A percentile compares a stretch with the other conserved stretches of the same genome.
These are phyloP conservation scores for Sequoia sempervirens DNA, from an alignment of 75 land plant species.

Conservation along the genomic window DNA sequence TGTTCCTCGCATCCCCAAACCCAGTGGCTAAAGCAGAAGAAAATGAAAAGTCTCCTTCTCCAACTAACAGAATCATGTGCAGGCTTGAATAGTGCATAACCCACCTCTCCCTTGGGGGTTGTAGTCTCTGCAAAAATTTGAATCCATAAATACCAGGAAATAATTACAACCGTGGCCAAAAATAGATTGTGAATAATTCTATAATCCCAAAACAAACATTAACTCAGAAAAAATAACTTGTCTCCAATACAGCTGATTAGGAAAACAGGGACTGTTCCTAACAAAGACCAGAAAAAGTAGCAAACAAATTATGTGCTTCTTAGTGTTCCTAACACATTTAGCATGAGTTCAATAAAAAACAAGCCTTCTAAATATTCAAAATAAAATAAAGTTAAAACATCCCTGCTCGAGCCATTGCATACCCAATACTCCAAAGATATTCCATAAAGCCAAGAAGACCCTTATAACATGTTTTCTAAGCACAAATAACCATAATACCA, in stretches of 20 bases:
- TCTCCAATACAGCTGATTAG: too few species aligned
- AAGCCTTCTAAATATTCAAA: too few species aligned
- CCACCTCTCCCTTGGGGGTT: not conserved
- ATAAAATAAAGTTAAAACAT: too few species aligned
- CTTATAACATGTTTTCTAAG: not conserved
- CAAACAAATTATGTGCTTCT: not conserved
- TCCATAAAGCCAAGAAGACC: not conserved
- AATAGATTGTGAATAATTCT: not conserved
- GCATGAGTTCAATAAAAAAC: too few species aligned
- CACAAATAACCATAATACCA: not conserved
- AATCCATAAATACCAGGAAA: not conserved
- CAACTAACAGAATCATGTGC: slow-evolving; percentile 29
- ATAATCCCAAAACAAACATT: not conserved
- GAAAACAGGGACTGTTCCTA: not conserved
- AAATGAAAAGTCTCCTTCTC: slow-evolving; percentile 55
- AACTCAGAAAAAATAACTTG: not conserved
- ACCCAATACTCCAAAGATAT: not conserved
- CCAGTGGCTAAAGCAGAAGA: slow-evolving; percentile 18
- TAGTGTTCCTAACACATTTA: not conserved
- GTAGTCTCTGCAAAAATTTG: not conserved
- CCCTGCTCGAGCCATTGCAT: not conserved
- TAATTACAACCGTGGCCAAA: not conserved
- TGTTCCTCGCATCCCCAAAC: slow-evolving; percentile 29
- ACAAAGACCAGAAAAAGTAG: not conserved
- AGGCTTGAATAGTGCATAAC: slow-evolving; percentile 14